Base-by-base conservation (phyloP, 2,329 filamentous ascomycete genomes). In the Hypoxylon sp. region DNA sequence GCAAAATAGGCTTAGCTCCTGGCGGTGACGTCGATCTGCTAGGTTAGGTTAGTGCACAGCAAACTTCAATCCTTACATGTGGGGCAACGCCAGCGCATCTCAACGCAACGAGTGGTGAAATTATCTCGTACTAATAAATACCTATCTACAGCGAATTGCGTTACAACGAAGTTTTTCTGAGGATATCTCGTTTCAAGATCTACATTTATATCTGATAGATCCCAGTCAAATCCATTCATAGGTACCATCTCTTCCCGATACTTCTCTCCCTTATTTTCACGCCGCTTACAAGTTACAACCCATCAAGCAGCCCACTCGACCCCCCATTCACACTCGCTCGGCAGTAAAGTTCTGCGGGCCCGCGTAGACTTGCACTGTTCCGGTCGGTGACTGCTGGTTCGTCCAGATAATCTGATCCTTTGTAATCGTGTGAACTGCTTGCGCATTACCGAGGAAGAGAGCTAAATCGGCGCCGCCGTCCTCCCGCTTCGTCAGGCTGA, bases 381-480 rank as follows among this genome's bases (percentile, higher is more conserved):
- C 68, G 6, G 62, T 70, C 10, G 64, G 66, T 6, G 60, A 62
- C 37, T 70, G 49, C 51, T 67, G 62, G 50, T 67, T 69, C 34
- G 50, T 51, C 65, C 60, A 65, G 30, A 61, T 19, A 20, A 71
- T 71, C 50, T 70, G 34, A 1, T 63, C 64, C 24, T 55, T 22
- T 2, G 22, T 15, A 48, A 70, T 71, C 22, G 49, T 19, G 51
- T 68, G 68, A 6, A 63, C 22, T 26, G 59, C 69, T 10, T 58
- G 49, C 1, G 46, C 53, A 48, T 47, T 64, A 55, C 62, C 56
- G 43, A 20, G 22, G 43, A 46, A 67, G 30, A 70, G 59, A 22
- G 53, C 28, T n/a, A 71, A 56, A 15, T 61, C 54, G 1, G 68
- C 62, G 15, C 69, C 67, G 20, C 67, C 65, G 30, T 70, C 59